Evolutionary conservation across 176 grass and related monocot genomes (phyloP).

Genomic region (Tillandsia fasciculata): DNA sequence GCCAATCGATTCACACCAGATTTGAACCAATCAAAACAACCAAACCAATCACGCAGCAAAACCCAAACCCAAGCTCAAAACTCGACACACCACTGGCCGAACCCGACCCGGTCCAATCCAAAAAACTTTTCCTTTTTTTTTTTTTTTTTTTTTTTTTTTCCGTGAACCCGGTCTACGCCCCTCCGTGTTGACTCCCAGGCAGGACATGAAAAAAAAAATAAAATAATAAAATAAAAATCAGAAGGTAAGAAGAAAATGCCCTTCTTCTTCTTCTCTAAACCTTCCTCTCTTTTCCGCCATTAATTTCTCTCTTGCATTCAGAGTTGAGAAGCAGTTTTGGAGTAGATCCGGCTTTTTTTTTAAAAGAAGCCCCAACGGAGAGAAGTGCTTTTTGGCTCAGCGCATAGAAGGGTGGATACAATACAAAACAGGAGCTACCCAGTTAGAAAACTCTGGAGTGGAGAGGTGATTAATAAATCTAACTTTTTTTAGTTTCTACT

Average conservation of each 20-base stretch:
- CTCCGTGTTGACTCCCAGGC: not conserved
- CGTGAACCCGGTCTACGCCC: too few relatives aligned
- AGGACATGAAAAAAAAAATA: not conserved
- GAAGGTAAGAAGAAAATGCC: not conserved
- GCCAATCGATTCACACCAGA: too few relatives aligned
- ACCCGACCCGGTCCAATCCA: too few relatives aligned
- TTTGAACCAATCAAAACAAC: too few relatives aligned
- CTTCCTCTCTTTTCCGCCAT: not conserved
- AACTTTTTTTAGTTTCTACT: not conserved
- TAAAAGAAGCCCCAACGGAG: not conserved
- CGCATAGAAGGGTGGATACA: not conserved
- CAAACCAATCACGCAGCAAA: too few relatives aligned
- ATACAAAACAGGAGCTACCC: not conserved
- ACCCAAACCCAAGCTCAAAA: too few relatives aligned
- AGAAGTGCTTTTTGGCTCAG: not conserved
- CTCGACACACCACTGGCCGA: too few relatives aligned
- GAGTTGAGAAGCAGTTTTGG: not conserved
- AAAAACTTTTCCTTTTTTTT: too few relatives aligned
- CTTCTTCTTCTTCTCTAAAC: not conserved
- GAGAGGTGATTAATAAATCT: not conserved
- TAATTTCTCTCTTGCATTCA: not conserved
- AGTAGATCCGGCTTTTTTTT: not conserved
- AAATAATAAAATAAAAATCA: not conserved
- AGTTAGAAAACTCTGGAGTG: not conserved
- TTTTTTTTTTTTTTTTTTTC: too few relatives aligned